Evolutionary conservation across 768 basidiomycete species (phyloP).

Genomic region (Rhizopogon salebrosus): DNA sequence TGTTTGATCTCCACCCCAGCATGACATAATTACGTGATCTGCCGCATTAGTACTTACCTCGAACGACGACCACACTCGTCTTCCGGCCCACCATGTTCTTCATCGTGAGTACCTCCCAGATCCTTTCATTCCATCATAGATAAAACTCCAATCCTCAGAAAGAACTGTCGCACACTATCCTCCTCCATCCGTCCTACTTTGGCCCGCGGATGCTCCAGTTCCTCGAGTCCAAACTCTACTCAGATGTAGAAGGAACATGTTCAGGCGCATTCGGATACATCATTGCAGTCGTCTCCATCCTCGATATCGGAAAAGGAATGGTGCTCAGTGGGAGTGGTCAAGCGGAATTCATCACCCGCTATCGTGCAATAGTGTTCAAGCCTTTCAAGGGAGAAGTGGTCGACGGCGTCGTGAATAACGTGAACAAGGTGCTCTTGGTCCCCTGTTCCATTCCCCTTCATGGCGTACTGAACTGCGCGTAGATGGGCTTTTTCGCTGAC

Average conservation of each 20-base stretch:
- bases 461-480: constrained; percentile 1
- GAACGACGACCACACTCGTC: not conserved
- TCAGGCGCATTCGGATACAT: constrained; percentile 94
- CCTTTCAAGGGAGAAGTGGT: constrained; percentile 99
- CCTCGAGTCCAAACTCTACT: constrained; percentile 88
- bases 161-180: constrained; percentile 95
- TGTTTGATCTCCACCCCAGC: not conserved
- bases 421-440: constrained; percentile 72
- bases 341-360: constrained; percentile 92
- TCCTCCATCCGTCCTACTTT: constrained; percentile 97
- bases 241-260: constrained; percentile 96
- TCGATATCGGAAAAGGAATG: constrained; percentile 90
- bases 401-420: constrained; percentile 92
- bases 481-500: constrained; percentile 99
- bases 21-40: not conserved
- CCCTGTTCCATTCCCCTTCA: not conserved
- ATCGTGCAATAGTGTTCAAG: constrained; percentile 97
- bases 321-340: constrained; percentile 88
- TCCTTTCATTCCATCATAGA: not conserved
- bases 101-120: constrained; percentile 45
- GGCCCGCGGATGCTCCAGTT: constrained; percentile 93
- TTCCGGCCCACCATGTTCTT: constrained; percentile 50
- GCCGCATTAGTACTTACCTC: not conserved
- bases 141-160: constrained; percentile 48
- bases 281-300: constrained; percentile 85